phyloP scores from a whole-genome alignment of 2,329 filamentous ascomycete genomes.

The Lachnellula occidentalis region DNA sequence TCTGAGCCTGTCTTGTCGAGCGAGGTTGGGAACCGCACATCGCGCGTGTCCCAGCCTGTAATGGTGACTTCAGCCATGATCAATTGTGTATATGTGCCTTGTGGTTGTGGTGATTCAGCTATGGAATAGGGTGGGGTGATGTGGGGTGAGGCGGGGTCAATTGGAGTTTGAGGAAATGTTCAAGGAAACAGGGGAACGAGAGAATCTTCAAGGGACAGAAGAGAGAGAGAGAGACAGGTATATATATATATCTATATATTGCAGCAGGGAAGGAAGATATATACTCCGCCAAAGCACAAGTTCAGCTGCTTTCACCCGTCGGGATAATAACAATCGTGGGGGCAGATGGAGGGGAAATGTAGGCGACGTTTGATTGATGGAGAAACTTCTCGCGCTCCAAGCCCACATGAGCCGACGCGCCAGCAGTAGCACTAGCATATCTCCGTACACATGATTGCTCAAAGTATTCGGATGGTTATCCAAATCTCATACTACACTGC shows the following conservation, averaged over 20 bases:
- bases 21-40: slow-evolving; percentile 82
- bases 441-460: too few species aligned
- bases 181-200: background rate
- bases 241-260: too few species aligned
- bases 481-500: too few species aligned
- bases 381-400: slow-evolving; percentile 6
- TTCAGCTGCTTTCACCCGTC: background rate
- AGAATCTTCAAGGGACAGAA: background rate
- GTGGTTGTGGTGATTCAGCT: background rate
- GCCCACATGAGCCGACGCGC: too few species aligned
- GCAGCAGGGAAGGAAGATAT: background rate
- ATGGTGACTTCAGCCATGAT: slow-evolving; percentile 57
- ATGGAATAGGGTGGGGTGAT: background rate
- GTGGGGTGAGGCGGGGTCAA: background rate
- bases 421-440: too few species aligned
- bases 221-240: background rate
- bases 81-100: background rate
- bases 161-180: background rate
- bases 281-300: background rate
- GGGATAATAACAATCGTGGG: background rate
- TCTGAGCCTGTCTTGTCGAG: slow-evolving; percentile 94
- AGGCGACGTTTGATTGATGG: slow-evolving; percentile 13
- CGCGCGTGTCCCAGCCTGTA: slow-evolving; percentile 64
- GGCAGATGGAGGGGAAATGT: slow-evolving; percentile 2
- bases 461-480: too few species aligned